Evolutionary conservation across 1,284 basidiomycete genomes (phyloP).

Genomic region (Fistulina hepatica): DNA sequence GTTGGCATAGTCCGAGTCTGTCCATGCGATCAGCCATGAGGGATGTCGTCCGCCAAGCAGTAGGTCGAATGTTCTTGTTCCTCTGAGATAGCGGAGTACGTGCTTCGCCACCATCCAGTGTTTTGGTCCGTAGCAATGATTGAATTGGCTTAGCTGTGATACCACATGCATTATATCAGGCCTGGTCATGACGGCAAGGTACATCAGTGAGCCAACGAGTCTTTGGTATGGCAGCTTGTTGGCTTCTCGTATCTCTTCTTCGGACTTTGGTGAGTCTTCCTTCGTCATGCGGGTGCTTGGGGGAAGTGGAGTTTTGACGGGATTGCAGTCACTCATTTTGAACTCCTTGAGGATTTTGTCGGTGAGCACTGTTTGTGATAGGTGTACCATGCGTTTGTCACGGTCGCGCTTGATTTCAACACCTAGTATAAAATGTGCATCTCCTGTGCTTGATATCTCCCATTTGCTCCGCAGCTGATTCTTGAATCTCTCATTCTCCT

Average conservation of each 20-base stretch:
- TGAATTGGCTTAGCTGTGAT: constrained; percentile 4
- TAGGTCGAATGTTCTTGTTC: constrained; percentile 2
- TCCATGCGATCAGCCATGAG: neutral
- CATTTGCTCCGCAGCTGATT: constrained; percentile 4
- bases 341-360: constrained; percentile 2
- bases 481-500: neutral
- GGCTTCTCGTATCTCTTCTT: no score
- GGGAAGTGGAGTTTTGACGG: constrained; percentile 5
- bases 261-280: no score
- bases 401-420: constrained; percentile 2
- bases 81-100: constrained; percentile 7
- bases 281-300: constrained; percentile 7
- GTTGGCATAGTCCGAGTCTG: constrained; percentile 8
- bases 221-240: no score
- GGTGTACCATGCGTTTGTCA: neutral
- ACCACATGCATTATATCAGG: constrained; percentile 8
- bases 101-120: constrained; percentile 8
- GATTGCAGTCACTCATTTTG: constrained; percentile 4
- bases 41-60: neutral
- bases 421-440: constrained; percentile 6
- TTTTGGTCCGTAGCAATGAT: constrained; percentile 1
- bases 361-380: constrained; percentile 6
- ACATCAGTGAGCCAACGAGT: no score
- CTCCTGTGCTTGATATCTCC: constrained; percentile 1
- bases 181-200: no score